Evolutionary conservation across 208 protist species (phyloP).

Genomic region (Trypanosoma caninum): DNA sequence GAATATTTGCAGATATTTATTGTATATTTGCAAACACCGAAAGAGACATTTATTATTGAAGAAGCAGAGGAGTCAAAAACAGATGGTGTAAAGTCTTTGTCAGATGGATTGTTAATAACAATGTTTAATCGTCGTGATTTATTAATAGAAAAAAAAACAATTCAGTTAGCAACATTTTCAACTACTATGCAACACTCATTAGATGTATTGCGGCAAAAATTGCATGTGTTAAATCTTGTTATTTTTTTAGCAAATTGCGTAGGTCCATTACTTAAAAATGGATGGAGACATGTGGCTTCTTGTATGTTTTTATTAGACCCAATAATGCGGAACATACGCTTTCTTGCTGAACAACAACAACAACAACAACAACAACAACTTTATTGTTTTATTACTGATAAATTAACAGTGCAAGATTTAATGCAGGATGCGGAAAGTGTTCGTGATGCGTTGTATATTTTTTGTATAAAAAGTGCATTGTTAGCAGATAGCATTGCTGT

Average conservation of each 20-base stretch:
- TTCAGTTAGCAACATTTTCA: not conserved
- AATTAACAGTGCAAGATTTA: slow-evolving; percentile 22
- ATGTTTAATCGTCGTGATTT: not conserved
- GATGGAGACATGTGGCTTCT: slow-evolving; percentile 44
- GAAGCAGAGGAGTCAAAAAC: not conserved
- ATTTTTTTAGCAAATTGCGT: slow-evolving; percentile 52
- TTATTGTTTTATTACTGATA: slow-evolving; percentile 28
- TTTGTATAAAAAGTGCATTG: slow-evolving; percentile 46
- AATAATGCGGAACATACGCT: slow-evolving; percentile 33
- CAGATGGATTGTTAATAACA: no score
- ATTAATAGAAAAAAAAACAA: not conserved
- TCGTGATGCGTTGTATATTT: slow-evolving; percentile 50
- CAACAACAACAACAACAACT: slow-evolving; percentile 13
- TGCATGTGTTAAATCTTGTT: slow-evolving; percentile 53
- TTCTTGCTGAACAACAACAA: slow-evolving; percentile 34
- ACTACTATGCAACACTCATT: not conserved
- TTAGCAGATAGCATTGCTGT: slow-evolving; percentile 24
- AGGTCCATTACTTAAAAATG: slow-evolving; percentile 35
- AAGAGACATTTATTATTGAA: not conserved
- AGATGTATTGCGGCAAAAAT: slow-evolving; percentile 37
- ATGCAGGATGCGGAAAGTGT: slow-evolving; percentile 44
- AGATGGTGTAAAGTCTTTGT: not conserved
- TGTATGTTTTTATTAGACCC: slow-evolving; percentile 44
- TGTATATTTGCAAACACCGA: slow-evolving; percentile 19
- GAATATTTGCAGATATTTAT: slow-evolving; percentile 44